A percentile compares a stretch with the other conserved stretches of the same genome.
These are phyloP conservation scores for Podospora comata DNA, from an alignment of 495 filamentous ascomycete genomes.

Conservation along the genomic window DNA sequence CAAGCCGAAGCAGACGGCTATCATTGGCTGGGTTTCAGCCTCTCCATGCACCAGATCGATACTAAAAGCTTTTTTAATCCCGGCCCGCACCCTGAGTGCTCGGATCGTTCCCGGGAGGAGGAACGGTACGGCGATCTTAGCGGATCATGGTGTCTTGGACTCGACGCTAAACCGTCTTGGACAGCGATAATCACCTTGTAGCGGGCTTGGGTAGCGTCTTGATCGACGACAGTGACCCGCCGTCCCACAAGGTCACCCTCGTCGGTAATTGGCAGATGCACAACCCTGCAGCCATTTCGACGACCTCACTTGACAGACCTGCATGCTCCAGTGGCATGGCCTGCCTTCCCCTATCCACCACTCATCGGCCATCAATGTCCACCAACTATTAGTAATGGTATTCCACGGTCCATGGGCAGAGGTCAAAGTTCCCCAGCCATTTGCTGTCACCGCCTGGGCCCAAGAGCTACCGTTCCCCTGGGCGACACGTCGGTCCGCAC, in stretches of 20 bases:
- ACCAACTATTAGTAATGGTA: background rate
- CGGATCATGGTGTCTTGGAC: background rate
- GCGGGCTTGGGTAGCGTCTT: background rate
- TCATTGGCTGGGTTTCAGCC: slow-evolving; percentile 5
- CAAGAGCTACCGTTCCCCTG: background rate
- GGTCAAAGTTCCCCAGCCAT: background rate
- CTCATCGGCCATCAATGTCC: background rate
- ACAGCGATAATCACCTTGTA: background rate
- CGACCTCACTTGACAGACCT: background rate
- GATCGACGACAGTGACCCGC: background rate
- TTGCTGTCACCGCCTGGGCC: background rate
- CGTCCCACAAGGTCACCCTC: background rate
- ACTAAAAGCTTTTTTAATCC: background rate
- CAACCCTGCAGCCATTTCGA: background rate
- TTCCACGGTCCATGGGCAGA: background rate
- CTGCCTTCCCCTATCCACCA: background rate
- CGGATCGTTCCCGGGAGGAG: background rate
- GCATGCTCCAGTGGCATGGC: background rate
- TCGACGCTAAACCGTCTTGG: background rate
- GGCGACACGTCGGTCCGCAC: background rate
- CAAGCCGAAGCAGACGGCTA: background rate
- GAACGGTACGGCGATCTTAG: background rate
- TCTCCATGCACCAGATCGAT: background rate
- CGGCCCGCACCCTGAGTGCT: background rate
- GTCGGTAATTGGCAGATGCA: background rate